These are phyloP conservation scores for Camelina neglecta DNA, from an alignment of 345 rosid species.

Conservation along the genomic window DNA sequence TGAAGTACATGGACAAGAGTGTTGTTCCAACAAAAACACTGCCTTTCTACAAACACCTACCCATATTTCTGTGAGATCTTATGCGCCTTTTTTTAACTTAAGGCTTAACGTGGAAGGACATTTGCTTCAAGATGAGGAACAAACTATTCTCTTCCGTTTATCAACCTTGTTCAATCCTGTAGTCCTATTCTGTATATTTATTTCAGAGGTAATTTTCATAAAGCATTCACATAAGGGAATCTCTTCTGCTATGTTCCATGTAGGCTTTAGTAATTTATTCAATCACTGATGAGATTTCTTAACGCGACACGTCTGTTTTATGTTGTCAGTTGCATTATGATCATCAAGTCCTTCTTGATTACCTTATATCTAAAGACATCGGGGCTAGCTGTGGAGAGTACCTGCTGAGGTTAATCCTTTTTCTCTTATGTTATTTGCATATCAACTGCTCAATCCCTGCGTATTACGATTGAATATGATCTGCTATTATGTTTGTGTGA, in stretches of 20 bases:
- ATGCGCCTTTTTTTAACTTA: too few species aligned
- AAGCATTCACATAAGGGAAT: slow-evolving; percentile 10
- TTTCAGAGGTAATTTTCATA: slow-evolving; percentile 64
- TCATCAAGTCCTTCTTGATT: slow-evolving; percentile 93
- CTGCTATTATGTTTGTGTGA: slow-evolving; percentile 14
- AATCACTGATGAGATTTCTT: slow-evolving; percentile 11
- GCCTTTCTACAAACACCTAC: slow-evolving; percentile 25
- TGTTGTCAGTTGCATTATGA: slow-evolving; percentile 73
- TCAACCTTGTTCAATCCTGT: slow-evolving; percentile 69
- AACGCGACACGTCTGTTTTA: slow-evolving; percentile 4
- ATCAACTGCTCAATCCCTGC: slow-evolving; percentile 8
- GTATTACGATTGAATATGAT: slow-evolving; percentile 24
- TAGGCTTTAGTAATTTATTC: slow-evolving; percentile 23
- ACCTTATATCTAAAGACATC: slow-evolving; percentile 81
- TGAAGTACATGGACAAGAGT: slow-evolving; percentile 78
- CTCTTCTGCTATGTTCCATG: not conserved
- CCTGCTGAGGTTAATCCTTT: slow-evolving; percentile 62
- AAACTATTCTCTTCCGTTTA: slow-evolving; percentile 40
- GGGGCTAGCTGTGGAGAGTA: slow-evolving; percentile 81
- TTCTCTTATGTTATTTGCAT: slow-evolving; percentile 4
- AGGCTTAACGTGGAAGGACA: too few species aligned
- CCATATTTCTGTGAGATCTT: too few species aligned
- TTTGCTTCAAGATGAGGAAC: too few species aligned
- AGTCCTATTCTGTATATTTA: slow-evolving; percentile 69
- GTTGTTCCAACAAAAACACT: slow-evolving; percentile 71